phyloP scores from a whole-genome alignment of 495 filamentous ascomycete genomes.

The Alectoria sarmentosa region DNA sequence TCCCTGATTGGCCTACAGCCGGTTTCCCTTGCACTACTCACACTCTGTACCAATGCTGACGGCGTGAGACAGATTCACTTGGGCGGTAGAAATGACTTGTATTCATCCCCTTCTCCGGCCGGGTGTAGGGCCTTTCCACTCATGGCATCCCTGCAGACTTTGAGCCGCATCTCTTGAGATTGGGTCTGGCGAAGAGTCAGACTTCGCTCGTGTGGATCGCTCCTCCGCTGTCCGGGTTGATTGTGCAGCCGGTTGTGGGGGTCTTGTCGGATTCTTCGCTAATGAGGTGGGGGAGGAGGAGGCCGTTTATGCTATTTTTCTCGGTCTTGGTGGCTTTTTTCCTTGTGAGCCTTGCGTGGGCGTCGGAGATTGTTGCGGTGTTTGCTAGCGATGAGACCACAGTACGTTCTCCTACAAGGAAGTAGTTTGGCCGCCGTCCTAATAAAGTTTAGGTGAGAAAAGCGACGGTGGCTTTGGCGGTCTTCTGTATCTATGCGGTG shows the following conservation, averaged over 20 bases:
- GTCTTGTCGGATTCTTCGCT: conserved; percentile 76
- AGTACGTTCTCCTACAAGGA: conserved; percentile 28
- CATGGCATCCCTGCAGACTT: conserved; percentile 54
- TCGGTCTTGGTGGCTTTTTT: conserved; percentile 68
- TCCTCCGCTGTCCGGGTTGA: conserved; percentile 79
- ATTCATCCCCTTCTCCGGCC: conserved; percentile 16
- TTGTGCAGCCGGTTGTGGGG: conserved; percentile 90
- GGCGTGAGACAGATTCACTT: conserved; percentile 56
- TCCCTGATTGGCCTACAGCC: conserved; percentile 73
- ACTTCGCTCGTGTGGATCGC: conserved; percentile 96
- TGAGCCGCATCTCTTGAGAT: conserved; percentile 85
- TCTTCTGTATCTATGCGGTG: conserved; percentile 78
- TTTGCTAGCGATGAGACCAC: conserved; percentile 58
- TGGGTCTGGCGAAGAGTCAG: conserved; percentile 85
- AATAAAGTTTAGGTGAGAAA: conserved; percentile 19
- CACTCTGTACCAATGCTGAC: not conserved
- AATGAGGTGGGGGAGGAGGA: conserved; percentile 65
- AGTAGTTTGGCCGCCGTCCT: not conserved
- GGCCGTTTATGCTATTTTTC: conserved; percentile 79
- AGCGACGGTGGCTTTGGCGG: conserved; percentile 65
- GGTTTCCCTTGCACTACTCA: conserved; percentile 31
- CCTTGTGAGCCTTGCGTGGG: conserved; percentile 74
- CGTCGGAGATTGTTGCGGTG: conserved; percentile 65
- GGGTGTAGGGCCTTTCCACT: not conserved
- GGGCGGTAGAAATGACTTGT: conserved; percentile 93